phyloP scores from a whole-genome alignment of 768 basidiomycete genomes.

The Tricholoma furcatifolium region DNA sequence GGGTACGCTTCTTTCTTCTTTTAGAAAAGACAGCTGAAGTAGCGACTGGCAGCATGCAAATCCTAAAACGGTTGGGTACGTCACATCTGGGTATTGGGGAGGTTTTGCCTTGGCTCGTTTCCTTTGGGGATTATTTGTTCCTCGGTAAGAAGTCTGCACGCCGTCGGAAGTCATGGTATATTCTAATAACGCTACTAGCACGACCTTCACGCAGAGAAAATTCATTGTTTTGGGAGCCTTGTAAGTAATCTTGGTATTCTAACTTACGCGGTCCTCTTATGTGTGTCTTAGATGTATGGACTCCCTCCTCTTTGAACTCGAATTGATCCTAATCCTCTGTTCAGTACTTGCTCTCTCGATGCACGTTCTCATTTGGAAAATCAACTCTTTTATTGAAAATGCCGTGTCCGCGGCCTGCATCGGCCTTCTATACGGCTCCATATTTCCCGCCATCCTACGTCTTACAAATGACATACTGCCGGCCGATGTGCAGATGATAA shows the following conservation, averaged over 20 bases:
- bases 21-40: background rate
- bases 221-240: constrained; percentile 42
- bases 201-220: constrained; percentile 44
- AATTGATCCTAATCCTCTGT: too few species aligned
- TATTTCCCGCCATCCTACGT: constrained; percentile 47
- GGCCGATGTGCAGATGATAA: constrained; percentile 45
- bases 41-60: constrained; percentile 40
- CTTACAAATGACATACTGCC: constrained; percentile 48
- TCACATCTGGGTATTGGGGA: constrained; percentile 58
- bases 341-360: constrained; percentile 41
- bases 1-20: constrained; percentile 25
- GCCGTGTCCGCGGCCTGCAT: constrained; percentile 44
- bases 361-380: constrained; percentile 52
- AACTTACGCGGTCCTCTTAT: background rate
- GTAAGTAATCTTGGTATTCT: constrained; percentile 29
- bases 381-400: constrained; percentile 45
- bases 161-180: background rate
- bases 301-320: too few species aligned
- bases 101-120: constrained; percentile 51
- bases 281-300: too few species aligned
- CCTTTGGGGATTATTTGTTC: constrained; percentile 45
- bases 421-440: constrained; percentile 48
- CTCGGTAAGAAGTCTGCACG: constrained; percentile 26
- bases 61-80: constrained; percentile 53
- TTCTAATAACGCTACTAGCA: constrained; percentile 23